phyloP scores from a whole-genome alignment of 1,284 basidiomycete species.

The Cystobasidium pallidum region DNA sequence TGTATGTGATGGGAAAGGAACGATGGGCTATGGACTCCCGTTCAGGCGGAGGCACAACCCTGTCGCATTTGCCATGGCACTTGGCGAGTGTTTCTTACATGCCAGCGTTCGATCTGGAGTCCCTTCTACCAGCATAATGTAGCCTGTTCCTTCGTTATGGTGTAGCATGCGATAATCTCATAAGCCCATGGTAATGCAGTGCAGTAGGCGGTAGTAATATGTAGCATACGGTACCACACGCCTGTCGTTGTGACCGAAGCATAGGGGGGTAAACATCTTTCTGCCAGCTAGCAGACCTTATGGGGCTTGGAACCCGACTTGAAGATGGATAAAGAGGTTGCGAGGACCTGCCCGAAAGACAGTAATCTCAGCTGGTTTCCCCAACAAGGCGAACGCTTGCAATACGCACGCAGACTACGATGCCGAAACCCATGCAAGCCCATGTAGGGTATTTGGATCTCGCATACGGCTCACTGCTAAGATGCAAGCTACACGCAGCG shows the following conservation, averaged over 20 bases:
- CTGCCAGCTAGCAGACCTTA: constrained; percentile 30
- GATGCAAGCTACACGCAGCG: constrained; percentile 79
- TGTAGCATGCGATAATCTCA: too few species aligned
- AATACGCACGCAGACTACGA: constrained; percentile 74
- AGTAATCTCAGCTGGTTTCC: neutral
- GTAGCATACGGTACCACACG: constrained; percentile 12
- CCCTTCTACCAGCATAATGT: constrained; percentile 22
- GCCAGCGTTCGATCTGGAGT: constrained; percentile 11
- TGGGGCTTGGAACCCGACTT: constrained; percentile 40
- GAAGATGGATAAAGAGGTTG: constrained; percentile 23
- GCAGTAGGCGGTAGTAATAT: neutral
- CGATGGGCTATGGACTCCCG: constrained; percentile 40
- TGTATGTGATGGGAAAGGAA: constrained; percentile 45
- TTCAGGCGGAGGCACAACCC: neutral
- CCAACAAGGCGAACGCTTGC: constrained; percentile 43
- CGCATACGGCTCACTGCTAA: constrained; percentile 65
- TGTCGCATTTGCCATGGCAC: constrained; percentile 29
- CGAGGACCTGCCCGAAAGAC: constrained; percentile 13
- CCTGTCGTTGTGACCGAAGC: too few species aligned
- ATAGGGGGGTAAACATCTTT: neutral
- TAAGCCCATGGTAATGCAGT: too few species aligned
- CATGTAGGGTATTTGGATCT: constrained; percentile 74
- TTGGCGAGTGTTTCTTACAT: constrained; percentile 4
- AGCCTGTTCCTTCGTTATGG: too few species aligned
- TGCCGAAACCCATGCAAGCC: constrained; percentile 72